Conservation (phyloP, 2,329 filamentous ascomycete genomes). For the Nigrospora osmanthi region DNA sequence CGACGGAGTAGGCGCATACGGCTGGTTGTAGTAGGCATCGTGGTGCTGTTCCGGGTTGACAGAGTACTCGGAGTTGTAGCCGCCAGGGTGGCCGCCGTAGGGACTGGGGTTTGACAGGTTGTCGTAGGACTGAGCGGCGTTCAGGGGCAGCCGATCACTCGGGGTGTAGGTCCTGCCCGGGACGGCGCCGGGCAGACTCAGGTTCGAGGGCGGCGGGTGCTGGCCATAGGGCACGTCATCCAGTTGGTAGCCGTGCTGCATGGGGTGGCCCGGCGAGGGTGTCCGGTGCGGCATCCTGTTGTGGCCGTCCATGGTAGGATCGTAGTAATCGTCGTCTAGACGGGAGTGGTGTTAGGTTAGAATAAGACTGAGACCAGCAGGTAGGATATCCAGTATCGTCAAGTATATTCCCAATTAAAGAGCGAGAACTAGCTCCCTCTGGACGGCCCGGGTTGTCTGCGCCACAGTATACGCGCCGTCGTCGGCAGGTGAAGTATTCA, state of each 20-base stretch:
- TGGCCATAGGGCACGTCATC: constrained; percentile 66
- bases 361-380: constrained; percentile 1
- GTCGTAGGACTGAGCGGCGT: constrained; percentile 62
- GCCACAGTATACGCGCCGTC: not conserved
- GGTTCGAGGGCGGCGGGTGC: constrained; percentile 22
- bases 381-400: not conserved
- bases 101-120: constrained; percentile 33
- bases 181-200: constrained; percentile 1
- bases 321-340: constrained; percentile 53
- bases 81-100: constrained; percentile 38
- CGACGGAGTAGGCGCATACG: constrained; percentile 59
- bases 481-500: not conserved
- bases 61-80: constrained; percentile 58
- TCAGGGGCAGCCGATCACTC: constrained; percentile 71
- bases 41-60: constrained; percentile 80
- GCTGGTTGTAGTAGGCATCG: constrained; percentile 77
- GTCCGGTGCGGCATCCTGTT: constrained; percentile 44
- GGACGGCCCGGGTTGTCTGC: not conserved
- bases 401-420: not conserved
- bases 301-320: constrained; percentile 48
- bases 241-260: constrained; percentile 71
- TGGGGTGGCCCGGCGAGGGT: constrained; percentile 69
- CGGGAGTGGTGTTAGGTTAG: not conserved
- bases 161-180: constrained; percentile 45
- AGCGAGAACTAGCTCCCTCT: not conserved